Percentiles rank a stretch among this genome's conserved stretches.
Evolutionary conservation across 129 eudicot species (phyloP).

Genomic region (Helichrysum umbraculigerum): DNA sequence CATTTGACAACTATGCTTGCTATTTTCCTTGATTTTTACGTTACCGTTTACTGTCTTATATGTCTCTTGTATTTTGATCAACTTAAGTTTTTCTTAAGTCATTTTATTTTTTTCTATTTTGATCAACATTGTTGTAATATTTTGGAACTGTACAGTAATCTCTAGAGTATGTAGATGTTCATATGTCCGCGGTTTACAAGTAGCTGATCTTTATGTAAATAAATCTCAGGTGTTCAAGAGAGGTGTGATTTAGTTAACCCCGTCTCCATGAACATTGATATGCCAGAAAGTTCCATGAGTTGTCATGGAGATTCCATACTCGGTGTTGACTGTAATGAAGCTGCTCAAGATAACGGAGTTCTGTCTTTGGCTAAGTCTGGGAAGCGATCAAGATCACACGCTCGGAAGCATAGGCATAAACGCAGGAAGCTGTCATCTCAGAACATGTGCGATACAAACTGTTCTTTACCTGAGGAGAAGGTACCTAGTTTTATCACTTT

Average conservation of each 20-base stretch:
- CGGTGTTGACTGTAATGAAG: conserved; percentile 15
- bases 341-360: conserved; percentile 31
- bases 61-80: background rate
- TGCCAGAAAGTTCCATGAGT: conserved; percentile 28
- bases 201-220: background rate
- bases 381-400: conserved; percentile 58
- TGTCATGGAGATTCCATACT: conserved; percentile 21
- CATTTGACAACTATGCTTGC: background rate
- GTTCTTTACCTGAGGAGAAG: conserved; percentile 22
- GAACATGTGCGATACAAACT: conserved; percentile 20
- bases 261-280: conserved; percentile 23
- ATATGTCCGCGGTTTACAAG: conserved; percentile 7
- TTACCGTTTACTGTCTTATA: background rate
- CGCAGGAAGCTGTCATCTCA: conserved; percentile 45
- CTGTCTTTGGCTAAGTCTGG: conserved; percentile 22
- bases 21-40: background rate
- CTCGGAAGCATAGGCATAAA: conserved; percentile 56
- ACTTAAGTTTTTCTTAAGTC: background rate
- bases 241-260: conserved; percentile 24
- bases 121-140: background rate
- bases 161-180: background rate
- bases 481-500: conserved; percentile 8
- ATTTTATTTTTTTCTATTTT: too few relatives aligned
- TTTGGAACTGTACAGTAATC: background rate
- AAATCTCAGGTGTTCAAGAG: conserved; percentile 37